Base-by-base conservation (phyloP, 2,329 filamentous ascomycete species). In the Arthrobotrys pseudoclavata region DNA sequence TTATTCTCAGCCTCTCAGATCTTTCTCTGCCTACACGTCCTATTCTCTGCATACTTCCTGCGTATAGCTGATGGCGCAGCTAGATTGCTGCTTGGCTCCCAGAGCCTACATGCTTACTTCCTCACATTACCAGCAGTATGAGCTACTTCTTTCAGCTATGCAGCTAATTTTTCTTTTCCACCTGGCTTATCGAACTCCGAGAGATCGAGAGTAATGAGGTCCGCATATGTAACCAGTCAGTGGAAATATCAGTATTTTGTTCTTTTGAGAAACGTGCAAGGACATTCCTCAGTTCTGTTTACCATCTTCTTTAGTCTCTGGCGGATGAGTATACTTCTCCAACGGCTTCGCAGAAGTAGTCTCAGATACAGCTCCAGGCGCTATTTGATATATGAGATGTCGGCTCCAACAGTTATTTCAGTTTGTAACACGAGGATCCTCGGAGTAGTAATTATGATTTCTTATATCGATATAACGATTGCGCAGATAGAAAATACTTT, bases 141-240 rank as follows among this genome's bases (percentile, higher is more conserved):
- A 7, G 88, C 86, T 1, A 88, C 88, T 64, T 89, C 86, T 20
- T 87, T 85, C 0, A 90, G 84, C 79, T 89, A 87, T 55, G 86
- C 84, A 0, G 87, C 86, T 0, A 90, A 83, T 45, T 83, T 83
- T 77, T 88, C 84, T 80, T 88, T 89, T 3, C 88, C 88, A 0
- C 86, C 87, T 0, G 87, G 87, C 37, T 85, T 83, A 29, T 87
- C 85, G 80, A 87, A 89, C 40, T 85, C 85, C 37, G 85, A 85
- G 0, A 90, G 84, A 75, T 89, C 88, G 10, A 90, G 84, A 0
- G 87, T 89, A 3, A 87, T 85, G 0, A 90, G 84, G 70, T 89
- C 87, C 0, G 88, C 86, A 87, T 87, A 90, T 29, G 84, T 83
- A 50, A 85, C 81, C 82, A 26, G 13, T 61, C 5, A 37, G 1